phyloP scores from a whole-genome alignment of 805 yeast genomes.

The Ogataea nonfermentans region DNA sequence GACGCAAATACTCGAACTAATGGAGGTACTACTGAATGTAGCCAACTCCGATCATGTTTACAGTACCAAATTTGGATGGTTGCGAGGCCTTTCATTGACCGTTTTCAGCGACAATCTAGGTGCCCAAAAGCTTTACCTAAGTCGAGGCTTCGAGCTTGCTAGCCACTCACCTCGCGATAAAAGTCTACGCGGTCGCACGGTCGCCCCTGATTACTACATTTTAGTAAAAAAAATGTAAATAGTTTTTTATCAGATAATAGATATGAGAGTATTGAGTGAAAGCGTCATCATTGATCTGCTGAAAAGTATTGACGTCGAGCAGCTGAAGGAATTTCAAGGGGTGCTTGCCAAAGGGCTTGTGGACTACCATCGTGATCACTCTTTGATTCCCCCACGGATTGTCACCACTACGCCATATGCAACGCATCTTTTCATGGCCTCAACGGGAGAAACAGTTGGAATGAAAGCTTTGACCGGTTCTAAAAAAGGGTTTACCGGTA shows the following conservation, averaged over 20 bases:
- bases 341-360: conserved; percentile 38
- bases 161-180: conserved; percentile 46
- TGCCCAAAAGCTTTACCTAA: conserved; percentile 45
- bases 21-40: conserved; percentile 35
- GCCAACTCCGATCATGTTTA: conserved; percentile 13
- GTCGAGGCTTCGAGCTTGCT: conserved; percentile 38
- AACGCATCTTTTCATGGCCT: conserved; percentile 64
- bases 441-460: conserved; percentile 55
- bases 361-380: conserved; percentile 42
- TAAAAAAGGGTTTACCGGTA: conserved; percentile 57
- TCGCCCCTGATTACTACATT: conserved; percentile 46
- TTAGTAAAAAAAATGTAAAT: conserved; percentile 16
- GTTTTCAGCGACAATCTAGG: conserved; percentile 46
- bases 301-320: conserved; percentile 24
- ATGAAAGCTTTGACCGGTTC: conserved; percentile 61
- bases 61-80: conserved; percentile 1
- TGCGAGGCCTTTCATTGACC: conserved; percentile 42
- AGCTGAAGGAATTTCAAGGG: conserved; percentile 36
- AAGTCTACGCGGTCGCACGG: conserved; percentile 38
- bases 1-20: conserved; percentile 32
- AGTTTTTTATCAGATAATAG: conserved; percentile 28
- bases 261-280: conserved; percentile 38
- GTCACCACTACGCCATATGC: conserved; percentile 40
- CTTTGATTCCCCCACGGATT: conserved; percentile 53
- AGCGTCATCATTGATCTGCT: conserved; percentile 32